Conservation (phyloP, 2,329 filamentous ascomycete genomes). For the Cladobotryum protrusum region DNA sequence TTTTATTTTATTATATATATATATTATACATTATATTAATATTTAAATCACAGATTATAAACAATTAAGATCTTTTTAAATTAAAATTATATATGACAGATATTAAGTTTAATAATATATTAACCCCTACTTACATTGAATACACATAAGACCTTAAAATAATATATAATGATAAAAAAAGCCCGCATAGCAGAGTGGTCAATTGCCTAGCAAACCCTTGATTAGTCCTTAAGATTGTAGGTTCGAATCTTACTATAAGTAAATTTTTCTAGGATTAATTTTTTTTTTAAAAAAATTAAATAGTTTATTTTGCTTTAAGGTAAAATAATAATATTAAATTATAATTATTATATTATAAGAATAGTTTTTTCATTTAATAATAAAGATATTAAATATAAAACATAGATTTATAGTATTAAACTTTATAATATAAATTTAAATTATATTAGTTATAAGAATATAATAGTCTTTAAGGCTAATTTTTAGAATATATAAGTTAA, state of each 20-base stretch:
- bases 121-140: not conserved
- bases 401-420: not conserved
- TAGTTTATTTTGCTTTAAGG: not conserved
- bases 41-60: no score
- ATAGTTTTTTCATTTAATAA: not conserved
- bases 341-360: no score
- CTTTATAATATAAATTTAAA: not conserved
- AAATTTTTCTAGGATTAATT: no score
- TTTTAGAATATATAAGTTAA: not conserved
- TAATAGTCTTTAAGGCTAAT: not conserved
- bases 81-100: no score
- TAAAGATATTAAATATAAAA: not conserved
- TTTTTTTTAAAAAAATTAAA: not conserved
- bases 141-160: not conserved
- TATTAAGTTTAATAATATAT: not conserved
- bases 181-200: no score
- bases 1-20: not conserved
- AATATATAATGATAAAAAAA: no score
- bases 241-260: no score
- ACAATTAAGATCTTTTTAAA: no score
- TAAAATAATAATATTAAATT: not conserved
- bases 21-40: no score
- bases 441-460: not conserved
- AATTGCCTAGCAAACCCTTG: no score
- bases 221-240: no score